A percentile compares a stretch with the other conserved stretches of the same genome.
Conservation (phyloP, 2,329 filamentous ascomycete species). For the Laburnicola sp. region DNA sequence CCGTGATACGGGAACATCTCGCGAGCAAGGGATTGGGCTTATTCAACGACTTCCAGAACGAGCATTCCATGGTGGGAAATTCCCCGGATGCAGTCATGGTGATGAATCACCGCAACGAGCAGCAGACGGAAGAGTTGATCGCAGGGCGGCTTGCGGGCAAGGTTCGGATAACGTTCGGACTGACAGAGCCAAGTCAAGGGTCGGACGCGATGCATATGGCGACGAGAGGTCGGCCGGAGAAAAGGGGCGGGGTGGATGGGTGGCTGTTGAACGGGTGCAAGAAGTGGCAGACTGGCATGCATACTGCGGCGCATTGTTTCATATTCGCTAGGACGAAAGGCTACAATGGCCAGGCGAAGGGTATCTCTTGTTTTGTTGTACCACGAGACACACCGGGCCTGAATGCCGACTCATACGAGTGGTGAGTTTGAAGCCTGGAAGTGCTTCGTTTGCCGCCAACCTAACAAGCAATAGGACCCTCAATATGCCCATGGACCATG, state of each 20-base stretch:
- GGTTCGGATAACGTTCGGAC: constrained; percentile 62
- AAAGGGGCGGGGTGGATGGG: constrained; percentile 50
- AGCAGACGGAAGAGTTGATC: constrained; percentile 60
- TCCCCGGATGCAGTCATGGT: constrained; percentile 66
- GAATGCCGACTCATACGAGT: constrained; percentile 61
- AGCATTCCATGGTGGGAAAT: constrained; percentile 65
- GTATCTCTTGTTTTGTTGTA: constrained; percentile 65
- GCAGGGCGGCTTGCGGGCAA: constrained; percentile 56
- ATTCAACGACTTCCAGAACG: constrained; percentile 66
- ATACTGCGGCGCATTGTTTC: constrained; percentile 63
- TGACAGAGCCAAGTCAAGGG: constrained; percentile 65
- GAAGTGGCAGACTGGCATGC: constrained; percentile 68
- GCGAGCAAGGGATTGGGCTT: constrained; percentile 62
- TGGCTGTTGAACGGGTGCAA: constrained; percentile 62
- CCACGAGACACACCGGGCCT: constrained; percentile 58
- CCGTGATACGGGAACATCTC: constrained; percentile 63
- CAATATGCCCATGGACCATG: constrained; percentile 69
- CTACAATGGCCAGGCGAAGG: constrained; percentile 55
- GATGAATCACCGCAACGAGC: constrained; percentile 60
- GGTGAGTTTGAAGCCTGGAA: constrained; percentile 36
- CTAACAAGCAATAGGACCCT: constrained; percentile 52
- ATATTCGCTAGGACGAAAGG: constrained; percentile 64
- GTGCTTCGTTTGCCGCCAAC: not conserved
- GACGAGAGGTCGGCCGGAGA: constrained; percentile 55
- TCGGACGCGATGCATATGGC: constrained; percentile 66